Conservation (phyloP, 345 rosid species). For the Hypericum androsaemum region DNA sequence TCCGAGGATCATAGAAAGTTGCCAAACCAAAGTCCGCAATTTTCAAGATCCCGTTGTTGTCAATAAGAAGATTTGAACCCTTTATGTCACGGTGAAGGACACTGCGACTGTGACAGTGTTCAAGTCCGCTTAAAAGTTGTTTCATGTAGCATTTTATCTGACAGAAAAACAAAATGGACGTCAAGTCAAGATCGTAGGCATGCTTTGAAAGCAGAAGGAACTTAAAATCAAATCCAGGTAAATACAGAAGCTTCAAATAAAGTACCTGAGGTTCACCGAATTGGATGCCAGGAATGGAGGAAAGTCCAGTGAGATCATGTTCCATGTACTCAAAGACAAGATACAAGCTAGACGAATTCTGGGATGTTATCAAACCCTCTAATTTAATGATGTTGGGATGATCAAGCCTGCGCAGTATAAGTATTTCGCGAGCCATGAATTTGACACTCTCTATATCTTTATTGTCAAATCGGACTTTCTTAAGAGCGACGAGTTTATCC, state of each 20-base stretch:
- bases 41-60: conserved; percentile 71
- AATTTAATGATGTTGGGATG: conserved; percentile 87
- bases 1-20: conserved; percentile 52
- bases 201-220: background rate
- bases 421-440: conserved; percentile 92
- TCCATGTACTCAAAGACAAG: conserved; percentile 98
- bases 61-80: conserved; percentile 92
- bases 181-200: conserved; percentile 4
- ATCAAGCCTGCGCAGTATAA: conserved; percentile 69
- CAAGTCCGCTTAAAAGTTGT: conserved; percentile 88
- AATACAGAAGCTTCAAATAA: background rate
- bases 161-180: conserved; percentile 7
- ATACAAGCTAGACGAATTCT: conserved; percentile 60
- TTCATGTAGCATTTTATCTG: conserved; percentile 96
- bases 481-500: conserved; percentile 72
- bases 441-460: conserved; percentile 72
- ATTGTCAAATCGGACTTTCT: conserved; percentile 75
- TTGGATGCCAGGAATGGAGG: conserved; percentile 69
- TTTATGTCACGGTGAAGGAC: conserved; percentile 92
- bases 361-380: conserved; percentile 86
- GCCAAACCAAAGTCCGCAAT: conserved; percentile 96
- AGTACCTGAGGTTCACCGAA: conserved; percentile 87
- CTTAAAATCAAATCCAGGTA: background rate
- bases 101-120: conserved; percentile 78
- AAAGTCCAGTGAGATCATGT: conserved; percentile 91